Evolutionary conservation across 495 filamentous ascomycete species (phyloP).

Genomic region (Podospora pseudoanserina): DNA sequence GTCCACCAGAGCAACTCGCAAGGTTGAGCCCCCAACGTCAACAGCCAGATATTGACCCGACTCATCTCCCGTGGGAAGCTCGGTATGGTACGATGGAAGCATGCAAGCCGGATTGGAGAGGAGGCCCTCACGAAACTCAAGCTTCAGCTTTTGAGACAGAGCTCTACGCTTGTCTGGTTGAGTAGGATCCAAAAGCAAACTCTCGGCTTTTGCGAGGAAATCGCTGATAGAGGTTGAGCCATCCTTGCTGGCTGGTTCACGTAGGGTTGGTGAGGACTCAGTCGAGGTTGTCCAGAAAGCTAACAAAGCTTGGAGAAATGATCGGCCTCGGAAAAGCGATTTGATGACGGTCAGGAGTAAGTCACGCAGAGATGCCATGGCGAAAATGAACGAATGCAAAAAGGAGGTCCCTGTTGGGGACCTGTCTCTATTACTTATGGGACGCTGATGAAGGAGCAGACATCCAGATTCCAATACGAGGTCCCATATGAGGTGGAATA

Average conservation of each 20-base stretch:
- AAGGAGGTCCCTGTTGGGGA: background rate
- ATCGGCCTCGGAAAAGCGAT: conserved; percentile 50
- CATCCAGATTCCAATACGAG: conserved; percentile 4
- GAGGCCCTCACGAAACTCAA: conserved; percentile 45
- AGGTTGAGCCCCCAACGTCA: conserved; percentile 72
- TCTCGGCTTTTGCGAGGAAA: conserved; percentile 37
- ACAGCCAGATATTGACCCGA: conserved; percentile 58
- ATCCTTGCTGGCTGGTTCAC: conserved; percentile 14
- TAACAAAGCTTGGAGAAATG: conserved; percentile 49
- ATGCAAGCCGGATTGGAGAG: conserved; percentile 49
- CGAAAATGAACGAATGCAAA: conserved; percentile 41
- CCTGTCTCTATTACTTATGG: background rate
- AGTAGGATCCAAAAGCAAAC: conserved; percentile 38
- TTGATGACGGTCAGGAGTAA: conserved; percentile 42
- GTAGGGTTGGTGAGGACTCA: conserved; percentile 16
- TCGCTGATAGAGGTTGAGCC: conserved; percentile 14
- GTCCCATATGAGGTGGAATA: background rate
- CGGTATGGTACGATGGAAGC: conserved; percentile 63
- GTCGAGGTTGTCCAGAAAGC: conserved; percentile 39
- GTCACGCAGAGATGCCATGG: conserved; percentile 46
- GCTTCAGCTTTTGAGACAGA: conserved; percentile 43
- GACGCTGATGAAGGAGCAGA: background rate
- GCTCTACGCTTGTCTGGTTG: conserved; percentile 34
- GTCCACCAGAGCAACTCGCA: conserved; percentile 75
- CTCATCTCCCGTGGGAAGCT: conserved; percentile 70